phyloP scores from a whole-genome alignment of 805 yeast species.

The Jamesozyma spencerorum region DNA sequence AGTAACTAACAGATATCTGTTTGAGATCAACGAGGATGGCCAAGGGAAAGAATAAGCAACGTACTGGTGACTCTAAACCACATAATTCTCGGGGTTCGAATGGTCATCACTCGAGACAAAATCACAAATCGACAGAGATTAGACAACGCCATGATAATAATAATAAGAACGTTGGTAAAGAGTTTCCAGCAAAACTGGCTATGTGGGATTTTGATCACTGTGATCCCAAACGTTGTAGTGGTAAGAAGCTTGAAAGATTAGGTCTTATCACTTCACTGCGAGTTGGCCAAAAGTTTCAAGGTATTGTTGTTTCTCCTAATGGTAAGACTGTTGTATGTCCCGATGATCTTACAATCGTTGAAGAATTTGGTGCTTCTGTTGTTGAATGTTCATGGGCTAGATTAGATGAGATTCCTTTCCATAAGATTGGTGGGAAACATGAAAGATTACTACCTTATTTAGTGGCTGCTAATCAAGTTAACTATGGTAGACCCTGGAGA shows the following conservation, averaged over 20 bases:
- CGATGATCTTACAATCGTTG: constrained; percentile 68
- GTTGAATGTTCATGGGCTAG: constrained; percentile 99
- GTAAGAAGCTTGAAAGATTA: constrained; percentile 82
- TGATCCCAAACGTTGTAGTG: constrained; percentile 95
- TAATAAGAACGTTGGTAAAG: constrained; percentile 31
- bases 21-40: too few relatives aligned
- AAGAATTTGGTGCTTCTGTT: constrained; percentile 83
- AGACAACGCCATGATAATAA: constrained; percentile 14
- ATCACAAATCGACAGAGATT: constrained; percentile 36
- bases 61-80: constrained; percentile 27
- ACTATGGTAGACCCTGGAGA: constrained; percentile 93
- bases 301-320: constrained; percentile 86
- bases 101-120: constrained; percentile 48
- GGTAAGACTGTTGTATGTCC: constrained; percentile 90
- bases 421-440: constrained; percentile 81
- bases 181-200: constrained; percentile 82
- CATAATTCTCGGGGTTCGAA: constrained; percentile 34
- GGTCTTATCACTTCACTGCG: constrained; percentile 72
- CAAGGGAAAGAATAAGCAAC: constrained; percentile 40
- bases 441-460: constrained; percentile 84
- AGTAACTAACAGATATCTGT: too few relatives aligned
- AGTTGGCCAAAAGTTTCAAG: constrained; percentile 90
- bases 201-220: constrained; percentile 99
- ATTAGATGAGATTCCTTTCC: constrained; percentile 91
- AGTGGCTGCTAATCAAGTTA: constrained; percentile 94